phyloP scores from a whole-genome alignment of 495 filamentous ascomycete genomes.

The Penicilliopsis zonata region DNA sequence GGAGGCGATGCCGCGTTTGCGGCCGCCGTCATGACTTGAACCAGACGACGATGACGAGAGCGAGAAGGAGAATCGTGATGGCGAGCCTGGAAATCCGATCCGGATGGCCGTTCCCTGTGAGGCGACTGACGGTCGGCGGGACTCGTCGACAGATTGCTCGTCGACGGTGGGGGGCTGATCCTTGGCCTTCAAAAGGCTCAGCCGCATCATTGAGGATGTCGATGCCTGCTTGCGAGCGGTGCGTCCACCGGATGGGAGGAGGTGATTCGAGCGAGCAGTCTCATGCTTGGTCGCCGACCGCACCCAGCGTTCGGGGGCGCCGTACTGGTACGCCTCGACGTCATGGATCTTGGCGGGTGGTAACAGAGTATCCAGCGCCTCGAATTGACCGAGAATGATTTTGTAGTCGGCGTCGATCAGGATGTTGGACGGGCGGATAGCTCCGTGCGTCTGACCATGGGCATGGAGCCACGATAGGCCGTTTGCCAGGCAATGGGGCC shows the following conservation, averaged over 20 bases:
- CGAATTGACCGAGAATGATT: conserved; percentile 65
- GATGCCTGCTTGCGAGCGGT: conserved; percentile 30
- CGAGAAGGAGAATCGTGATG: conserved; percentile 23
- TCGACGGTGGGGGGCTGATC: too few relatives aligned
- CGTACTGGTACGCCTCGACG: conserved; percentile 78
- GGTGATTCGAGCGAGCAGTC: conserved; percentile 12
- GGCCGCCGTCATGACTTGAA: conserved; percentile 13
- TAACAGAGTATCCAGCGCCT: conserved; percentile 46
- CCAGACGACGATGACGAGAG: conserved; percentile 27
- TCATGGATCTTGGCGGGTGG: conserved; percentile 44
- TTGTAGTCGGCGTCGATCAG: conserved; percentile 58
- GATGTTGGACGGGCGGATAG: conserved; percentile 74
- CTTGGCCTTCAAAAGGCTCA: conserved; percentile 12
- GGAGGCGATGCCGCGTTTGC: conserved; percentile 13
- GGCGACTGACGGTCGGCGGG: conserved; percentile 20
- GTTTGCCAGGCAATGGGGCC: conserved; percentile 79
- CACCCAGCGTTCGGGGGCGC: conserved; percentile 68
- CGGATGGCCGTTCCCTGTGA: conserved; percentile 31
- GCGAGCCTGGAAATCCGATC: conserved; percentile 20
- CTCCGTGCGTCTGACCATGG: conserved; percentile 60
- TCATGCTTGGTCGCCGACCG: conserved; percentile 26
- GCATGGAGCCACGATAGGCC: conserved; percentile 68
- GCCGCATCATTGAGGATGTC: conserved; percentile 4
- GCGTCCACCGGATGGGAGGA: conserved; percentile 36
- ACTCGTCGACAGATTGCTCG: conserved; percentile 10